These are phyloP conservation scores for Citrullus amarus DNA, from an alignment of 306 rosid species.

Conservation along the genomic window DNA sequence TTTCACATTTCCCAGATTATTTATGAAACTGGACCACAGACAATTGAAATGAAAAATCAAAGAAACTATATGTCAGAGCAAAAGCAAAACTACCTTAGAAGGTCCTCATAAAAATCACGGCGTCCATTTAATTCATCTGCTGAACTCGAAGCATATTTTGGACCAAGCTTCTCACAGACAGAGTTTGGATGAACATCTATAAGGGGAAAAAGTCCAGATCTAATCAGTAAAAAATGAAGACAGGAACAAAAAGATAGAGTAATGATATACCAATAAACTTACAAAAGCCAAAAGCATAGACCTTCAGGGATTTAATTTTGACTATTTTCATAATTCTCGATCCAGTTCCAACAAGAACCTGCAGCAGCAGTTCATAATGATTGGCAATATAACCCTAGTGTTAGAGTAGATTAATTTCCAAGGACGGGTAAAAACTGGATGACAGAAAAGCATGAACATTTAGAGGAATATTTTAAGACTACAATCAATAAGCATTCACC, in stretches of 20 bases:
- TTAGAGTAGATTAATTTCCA: neutral
- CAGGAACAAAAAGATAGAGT: slow-evolving; percentile 3
- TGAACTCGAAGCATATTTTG: slow-evolving; percentile 68
- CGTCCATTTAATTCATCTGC: slow-evolving; percentile 44
- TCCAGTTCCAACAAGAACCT: slow-evolving; percentile 95
- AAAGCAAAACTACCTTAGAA: slow-evolving; percentile 59
- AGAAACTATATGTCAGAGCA: neutral
- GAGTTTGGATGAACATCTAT: slow-evolving; percentile 74
- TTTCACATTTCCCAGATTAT: neutral
- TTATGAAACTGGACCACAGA: neutral
- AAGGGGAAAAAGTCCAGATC: slow-evolving; percentile 10
- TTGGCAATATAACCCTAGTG: neutral
- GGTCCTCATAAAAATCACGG: slow-evolving; percentile 67
- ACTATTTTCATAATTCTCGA: slow-evolving; percentile 69
- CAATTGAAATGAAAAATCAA: neutral
- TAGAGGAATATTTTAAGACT: neutral
- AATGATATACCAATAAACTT: slow-evolving; percentile 30
- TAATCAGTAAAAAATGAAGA: neutral
- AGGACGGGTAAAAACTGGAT: neutral
- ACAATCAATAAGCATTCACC: slow-evolving; percentile 29
- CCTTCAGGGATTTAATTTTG: slow-evolving; percentile 65
- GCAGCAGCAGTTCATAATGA: slow-evolving; percentile 14
- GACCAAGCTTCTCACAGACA: slow-evolving; percentile 77
- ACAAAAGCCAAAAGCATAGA: slow-evolving; percentile 98
- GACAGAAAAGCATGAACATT: neutral